phyloP scores from a whole-genome alignment of 495 filamentous ascomycete genomes.

The Xylaria sp. region DNA sequence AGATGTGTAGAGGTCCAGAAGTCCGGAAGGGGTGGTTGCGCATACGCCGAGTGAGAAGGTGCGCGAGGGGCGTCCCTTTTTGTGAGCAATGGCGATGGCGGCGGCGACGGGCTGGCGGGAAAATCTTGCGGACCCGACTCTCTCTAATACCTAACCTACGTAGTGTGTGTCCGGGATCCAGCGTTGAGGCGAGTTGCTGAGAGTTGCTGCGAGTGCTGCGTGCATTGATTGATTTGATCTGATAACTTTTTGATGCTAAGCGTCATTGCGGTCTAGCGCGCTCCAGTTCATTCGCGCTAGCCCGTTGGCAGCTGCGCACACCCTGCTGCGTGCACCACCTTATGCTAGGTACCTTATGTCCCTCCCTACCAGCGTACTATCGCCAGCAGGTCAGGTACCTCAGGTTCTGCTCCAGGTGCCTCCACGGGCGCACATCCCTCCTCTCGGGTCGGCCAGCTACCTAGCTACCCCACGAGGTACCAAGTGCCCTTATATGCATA shows the following conservation, averaged over 20 bases:
- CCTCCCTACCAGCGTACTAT: too few relatives aligned
- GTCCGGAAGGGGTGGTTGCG: background rate
- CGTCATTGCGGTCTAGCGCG: conserved; percentile 14
- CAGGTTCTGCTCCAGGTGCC: too few relatives aligned
- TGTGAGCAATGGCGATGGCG: conserved; percentile 1
- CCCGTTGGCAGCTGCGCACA: background rate
- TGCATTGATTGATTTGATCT: conserved; percentile 28
- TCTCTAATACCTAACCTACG: background rate
- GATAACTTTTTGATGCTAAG: conserved; percentile 27
- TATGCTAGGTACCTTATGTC: background rate
- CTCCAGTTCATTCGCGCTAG: background rate
- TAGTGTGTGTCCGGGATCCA: conserved; percentile 10
- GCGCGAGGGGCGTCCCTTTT: background rate
- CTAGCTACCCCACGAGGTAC: too few relatives aligned
- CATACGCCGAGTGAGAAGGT: background rate
- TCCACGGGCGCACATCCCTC: too few relatives aligned
- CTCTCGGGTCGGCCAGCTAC: too few relatives aligned
- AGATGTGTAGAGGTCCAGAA: too few relatives aligned
- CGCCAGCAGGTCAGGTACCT: too few relatives aligned
- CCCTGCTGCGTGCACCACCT: background rate
- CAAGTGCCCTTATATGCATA: too few relatives aligned
- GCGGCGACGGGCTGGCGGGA: conserved; percentile 11
- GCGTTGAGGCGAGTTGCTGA: conserved; percentile 9
- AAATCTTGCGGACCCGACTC: conserved; percentile 15
- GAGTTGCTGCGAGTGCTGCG: conserved; percentile 2